These are phyloP conservation scores for Pythium vanterpoolii DNA, from an alignment of 352 stramenopile species.

Conservation along the genomic window DNA sequence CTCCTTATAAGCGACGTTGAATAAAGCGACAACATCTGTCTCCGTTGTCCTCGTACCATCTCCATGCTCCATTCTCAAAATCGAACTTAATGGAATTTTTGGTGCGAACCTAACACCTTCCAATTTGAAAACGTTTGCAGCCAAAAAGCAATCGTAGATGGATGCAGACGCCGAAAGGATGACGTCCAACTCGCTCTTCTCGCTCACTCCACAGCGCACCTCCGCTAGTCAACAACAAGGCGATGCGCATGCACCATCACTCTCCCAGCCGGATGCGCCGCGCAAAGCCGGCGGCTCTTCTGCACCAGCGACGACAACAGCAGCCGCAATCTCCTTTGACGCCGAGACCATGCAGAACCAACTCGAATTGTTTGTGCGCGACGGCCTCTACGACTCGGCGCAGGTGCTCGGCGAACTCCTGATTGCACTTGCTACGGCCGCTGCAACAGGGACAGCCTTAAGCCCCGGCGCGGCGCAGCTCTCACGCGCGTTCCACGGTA, in stretches of 20 bases:
- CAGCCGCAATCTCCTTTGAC: slow-evolving; percentile 21
- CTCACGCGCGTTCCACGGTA: slow-evolving; percentile 48
- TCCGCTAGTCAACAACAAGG: slow-evolving; percentile 1
- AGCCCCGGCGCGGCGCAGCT: background rate
- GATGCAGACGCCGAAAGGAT: background rate
- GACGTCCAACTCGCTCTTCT: slow-evolving; percentile 24
- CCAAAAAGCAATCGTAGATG: background rate
- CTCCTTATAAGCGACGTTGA: background rate
- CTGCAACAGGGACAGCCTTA: background rate
- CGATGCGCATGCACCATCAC: background rate
- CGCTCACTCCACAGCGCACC: slow-evolving; percentile 17
- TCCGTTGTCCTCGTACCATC: background rate
- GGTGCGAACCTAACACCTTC: background rate
- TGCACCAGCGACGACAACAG: background rate
- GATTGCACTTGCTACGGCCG: slow-evolving; percentile 38
- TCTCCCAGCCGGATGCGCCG: slow-evolving; percentile 15
- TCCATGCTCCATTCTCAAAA: background rate
- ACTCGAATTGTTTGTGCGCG: slow-evolving; percentile 46
- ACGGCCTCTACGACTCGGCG: slow-evolving; percentile 50
- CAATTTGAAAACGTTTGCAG: background rate
- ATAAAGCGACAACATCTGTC: background rate
- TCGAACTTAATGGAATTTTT: background rate
- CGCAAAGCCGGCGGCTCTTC: slow-evolving; percentile 8
- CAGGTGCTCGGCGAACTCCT: slow-evolving; percentile 66
- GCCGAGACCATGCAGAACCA: slow-evolving; percentile 58